phyloP scores from a whole-genome alignment of 257 asterid species.

The Capsicum rhomboideum region DNA sequence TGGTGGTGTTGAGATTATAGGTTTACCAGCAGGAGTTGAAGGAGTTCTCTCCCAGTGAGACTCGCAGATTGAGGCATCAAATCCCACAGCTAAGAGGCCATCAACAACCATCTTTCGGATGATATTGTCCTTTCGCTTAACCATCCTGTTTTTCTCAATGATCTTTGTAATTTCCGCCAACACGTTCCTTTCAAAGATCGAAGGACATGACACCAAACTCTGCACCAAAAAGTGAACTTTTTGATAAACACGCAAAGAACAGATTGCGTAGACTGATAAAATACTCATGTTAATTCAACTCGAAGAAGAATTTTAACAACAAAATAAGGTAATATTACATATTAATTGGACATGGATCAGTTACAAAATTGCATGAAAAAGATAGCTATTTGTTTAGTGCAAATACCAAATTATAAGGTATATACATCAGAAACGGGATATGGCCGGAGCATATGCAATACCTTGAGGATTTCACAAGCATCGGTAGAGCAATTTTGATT shows the following conservation, averaged over 20 bases:
- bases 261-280: neutral
- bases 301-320: neutral
- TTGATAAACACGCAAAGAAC: neutral
- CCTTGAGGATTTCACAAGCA: constrained; percentile 64
- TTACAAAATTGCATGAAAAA: neutral
- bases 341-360: neutral
- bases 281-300: neutral
- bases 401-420: neutral
- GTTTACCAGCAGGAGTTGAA: constrained; percentile 54
- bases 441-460: constrained; percentile 6
- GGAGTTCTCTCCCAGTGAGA: constrained; percentile 75
- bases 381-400: neutral
- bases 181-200: constrained; percentile 53
- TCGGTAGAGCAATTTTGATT: constrained; percentile 19
- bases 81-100: constrained; percentile 58
- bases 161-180: constrained; percentile 61
- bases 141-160: constrained; percentile 51
- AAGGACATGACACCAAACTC: constrained; percentile 57
- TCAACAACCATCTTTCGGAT: constrained; percentile 54
- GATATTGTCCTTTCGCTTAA: constrained; percentile 39
- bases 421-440: neutral
- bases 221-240: constrained; percentile 14
- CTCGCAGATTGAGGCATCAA: constrained; percentile 78
- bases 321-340: neutral
- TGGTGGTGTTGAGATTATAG: neutral